Percentiles rank a stretch among this genome's conserved stretches.
Conservation (phyloP, 116 monocot genomes). For the Posidonia oceanica region DNA sequence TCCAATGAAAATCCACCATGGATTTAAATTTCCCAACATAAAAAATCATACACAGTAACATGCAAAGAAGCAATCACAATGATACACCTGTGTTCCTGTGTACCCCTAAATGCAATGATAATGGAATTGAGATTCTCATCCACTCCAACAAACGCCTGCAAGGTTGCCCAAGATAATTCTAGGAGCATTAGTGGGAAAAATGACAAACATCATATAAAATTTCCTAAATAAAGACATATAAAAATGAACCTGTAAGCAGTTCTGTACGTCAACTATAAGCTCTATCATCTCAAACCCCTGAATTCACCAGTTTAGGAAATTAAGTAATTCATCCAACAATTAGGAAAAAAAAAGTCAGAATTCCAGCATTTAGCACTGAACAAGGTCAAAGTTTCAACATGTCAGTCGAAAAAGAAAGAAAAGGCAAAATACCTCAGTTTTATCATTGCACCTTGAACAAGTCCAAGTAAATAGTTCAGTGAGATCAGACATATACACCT, state of each 20-base stretch:
- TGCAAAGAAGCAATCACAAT: not conserved
- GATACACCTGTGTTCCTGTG: conserved; percentile 80
- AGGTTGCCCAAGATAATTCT: not conserved
- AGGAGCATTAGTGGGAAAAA: not conserved
- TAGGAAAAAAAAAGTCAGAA: no score
- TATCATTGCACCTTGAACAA: conserved; percentile 71
- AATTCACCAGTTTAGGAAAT: not conserved
- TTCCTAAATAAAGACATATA: not conserved
- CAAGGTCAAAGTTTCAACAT: not conserved
- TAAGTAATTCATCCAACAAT: not conserved
- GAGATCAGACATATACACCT: conserved; percentile 80
- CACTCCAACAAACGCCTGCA: conserved; percentile 87
- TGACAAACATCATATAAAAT: not conserved
- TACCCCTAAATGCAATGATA: conserved; percentile 89
- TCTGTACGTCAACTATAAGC: conserved; percentile 82
- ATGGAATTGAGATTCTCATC: conserved; percentile 67
- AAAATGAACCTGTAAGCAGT: conserved; percentile 73
- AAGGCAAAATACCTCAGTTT: conserved; percentile 39
- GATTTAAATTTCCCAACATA: not conserved
- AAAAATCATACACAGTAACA: not conserved
- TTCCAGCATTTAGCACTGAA: no score
- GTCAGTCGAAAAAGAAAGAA: not conserved
- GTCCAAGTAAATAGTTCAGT: conserved; percentile 86
- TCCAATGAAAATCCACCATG: not conserved
- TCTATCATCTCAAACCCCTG: conserved; percentile 88